A percentile compares a stretch with the other conserved stretches of the same genome.
Conservation (phyloP, 768 basidiomycete genomes). For the Trichaptum fuscoviolaceum region DNA sequence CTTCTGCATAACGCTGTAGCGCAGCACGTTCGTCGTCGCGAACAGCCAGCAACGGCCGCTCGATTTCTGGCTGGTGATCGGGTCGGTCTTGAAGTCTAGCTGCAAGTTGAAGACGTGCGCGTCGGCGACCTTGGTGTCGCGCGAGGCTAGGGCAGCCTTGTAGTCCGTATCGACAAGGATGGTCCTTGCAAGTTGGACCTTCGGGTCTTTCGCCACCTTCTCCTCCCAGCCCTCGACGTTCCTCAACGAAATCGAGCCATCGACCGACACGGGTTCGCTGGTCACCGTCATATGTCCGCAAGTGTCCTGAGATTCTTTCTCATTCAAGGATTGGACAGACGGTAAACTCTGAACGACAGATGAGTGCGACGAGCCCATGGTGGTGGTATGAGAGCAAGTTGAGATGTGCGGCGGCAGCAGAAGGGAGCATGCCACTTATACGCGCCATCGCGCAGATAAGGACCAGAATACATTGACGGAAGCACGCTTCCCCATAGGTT, state of each 20-base stretch:
- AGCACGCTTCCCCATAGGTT: neutral
- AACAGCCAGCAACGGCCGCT: constrained; percentile 96
- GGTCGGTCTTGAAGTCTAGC: constrained; percentile 75
- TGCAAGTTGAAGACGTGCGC: constrained; percentile 79
- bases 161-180: constrained; percentile 69
- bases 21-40: constrained; percentile 81
- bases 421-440: neutral
- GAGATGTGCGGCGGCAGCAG: neutral
- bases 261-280: constrained; percentile 39
- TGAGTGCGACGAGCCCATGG: constrained; percentile 36
- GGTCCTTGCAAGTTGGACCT: constrained; percentile 69
- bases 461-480: neutral
- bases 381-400: constrained; percentile 3
- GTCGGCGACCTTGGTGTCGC: constrained; percentile 56
- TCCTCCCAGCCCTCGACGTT: constrained; percentile 69
- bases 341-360: constrained; percentile 12
- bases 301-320: constrained; percentile 17
- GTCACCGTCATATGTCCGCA: constrained; percentile 15
- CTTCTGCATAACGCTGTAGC: constrained; percentile 81
- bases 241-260: constrained; percentile 55
- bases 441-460: neutral
- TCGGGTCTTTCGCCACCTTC: constrained; percentile 46
- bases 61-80: constrained; percentile 81
- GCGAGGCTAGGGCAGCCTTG: constrained; percentile 54
- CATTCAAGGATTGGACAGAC: constrained; percentile 5